Percentiles rank a stretch among this genome's conserved stretches.
Conservation (phyloP, 495 filamentous ascomycete species). For the Penicillium desertorum region DNA sequence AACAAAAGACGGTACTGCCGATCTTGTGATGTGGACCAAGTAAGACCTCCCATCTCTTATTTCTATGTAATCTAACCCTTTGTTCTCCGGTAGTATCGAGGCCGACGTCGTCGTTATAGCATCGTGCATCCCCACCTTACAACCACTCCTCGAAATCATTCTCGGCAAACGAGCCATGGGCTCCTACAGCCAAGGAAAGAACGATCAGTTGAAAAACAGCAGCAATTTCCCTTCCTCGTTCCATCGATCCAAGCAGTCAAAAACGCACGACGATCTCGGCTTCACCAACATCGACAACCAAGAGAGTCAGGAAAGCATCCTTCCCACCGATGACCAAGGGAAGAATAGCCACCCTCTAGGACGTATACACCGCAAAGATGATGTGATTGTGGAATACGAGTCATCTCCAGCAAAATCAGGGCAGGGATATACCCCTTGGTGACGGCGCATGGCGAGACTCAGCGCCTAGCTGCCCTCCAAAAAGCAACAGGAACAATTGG, state of each 20-base stretch:
- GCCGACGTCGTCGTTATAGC: constrained; percentile 44
- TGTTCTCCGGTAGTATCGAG: constrained; percentile 34
- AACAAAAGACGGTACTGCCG: constrained; percentile 32
- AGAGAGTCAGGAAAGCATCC: constrained; percentile 37
- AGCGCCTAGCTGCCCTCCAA: neutral
- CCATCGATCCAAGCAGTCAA: constrained; percentile 20
- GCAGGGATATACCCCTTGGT: neutral
- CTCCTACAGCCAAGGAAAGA: constrained; percentile 29
- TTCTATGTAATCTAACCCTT: neutral
- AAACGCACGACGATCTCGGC: constrained; percentile 13
- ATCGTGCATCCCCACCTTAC: constrained; percentile 45
- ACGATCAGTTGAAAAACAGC: constrained; percentile 24
- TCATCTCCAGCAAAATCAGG: neutral
- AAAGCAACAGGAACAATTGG: neutral
- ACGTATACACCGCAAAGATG: constrained; percentile 32
- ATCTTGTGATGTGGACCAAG: constrained; percentile 42
- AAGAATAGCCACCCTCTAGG: constrained; percentile 14
- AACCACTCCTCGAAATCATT: constrained; percentile 40
- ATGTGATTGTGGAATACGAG: constrained; percentile 35
- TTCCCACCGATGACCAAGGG: constrained; percentile 10
- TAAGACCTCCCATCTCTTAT: constrained; percentile 13
- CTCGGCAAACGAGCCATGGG: constrained; percentile 32
- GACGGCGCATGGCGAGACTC: neutral
- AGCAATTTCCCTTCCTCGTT: constrained; percentile 16
- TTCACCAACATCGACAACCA: constrained; percentile 33